These are phyloP conservation scores for Ramaria rubella DNA, from an alignment of 768 basidiomycete genomes.

Conservation along the genomic window DNA sequence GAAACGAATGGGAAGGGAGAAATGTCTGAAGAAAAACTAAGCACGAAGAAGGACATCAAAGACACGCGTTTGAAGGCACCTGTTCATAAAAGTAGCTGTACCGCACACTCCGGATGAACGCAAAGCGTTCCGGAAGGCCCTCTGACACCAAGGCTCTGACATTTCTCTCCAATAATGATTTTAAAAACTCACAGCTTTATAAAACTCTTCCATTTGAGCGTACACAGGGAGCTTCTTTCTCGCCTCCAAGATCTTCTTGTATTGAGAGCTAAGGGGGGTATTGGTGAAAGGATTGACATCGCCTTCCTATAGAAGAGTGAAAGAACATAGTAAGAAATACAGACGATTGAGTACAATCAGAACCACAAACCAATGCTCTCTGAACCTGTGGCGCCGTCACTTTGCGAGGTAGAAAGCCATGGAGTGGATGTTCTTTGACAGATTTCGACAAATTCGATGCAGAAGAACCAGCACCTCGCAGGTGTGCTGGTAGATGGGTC, in stretches of 20 bases:
- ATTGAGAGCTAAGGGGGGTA: conserved; percentile 64
- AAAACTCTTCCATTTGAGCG: conserved; percentile 88
- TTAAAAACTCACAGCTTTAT: conserved; percentile 63
- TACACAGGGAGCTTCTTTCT: conserved; percentile 90
- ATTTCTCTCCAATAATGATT: background rate
- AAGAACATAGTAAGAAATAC: background rate
- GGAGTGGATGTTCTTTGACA: conserved; percentile 51
- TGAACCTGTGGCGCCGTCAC: conserved; percentile 61
- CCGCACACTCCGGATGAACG: background rate
- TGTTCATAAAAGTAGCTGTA: background rate
- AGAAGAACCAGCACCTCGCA: conserved; percentile 27
- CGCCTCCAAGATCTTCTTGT: conserved; percentile 77
- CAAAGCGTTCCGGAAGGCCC: background rate
- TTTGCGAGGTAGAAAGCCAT: conserved; percentile 65
- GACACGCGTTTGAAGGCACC: background rate
- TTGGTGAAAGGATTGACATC: conserved; percentile 88
- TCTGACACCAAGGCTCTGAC: conserved; percentile 3
- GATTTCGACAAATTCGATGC: conserved; percentile 6
- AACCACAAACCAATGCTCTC: conserved; percentile 55
- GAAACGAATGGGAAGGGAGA: conserved; percentile 10
- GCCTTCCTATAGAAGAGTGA: conserved; percentile 47
- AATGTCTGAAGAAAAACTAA: conserved; percentile 18
- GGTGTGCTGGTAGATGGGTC: conserved; percentile 32
- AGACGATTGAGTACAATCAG: background rate
- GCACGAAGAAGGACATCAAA: background rate